These are phyloP conservation scores for Podospora sp. DNA, from an alignment of 495 filamentous ascomycete genomes.

Conservation along the genomic window DNA sequence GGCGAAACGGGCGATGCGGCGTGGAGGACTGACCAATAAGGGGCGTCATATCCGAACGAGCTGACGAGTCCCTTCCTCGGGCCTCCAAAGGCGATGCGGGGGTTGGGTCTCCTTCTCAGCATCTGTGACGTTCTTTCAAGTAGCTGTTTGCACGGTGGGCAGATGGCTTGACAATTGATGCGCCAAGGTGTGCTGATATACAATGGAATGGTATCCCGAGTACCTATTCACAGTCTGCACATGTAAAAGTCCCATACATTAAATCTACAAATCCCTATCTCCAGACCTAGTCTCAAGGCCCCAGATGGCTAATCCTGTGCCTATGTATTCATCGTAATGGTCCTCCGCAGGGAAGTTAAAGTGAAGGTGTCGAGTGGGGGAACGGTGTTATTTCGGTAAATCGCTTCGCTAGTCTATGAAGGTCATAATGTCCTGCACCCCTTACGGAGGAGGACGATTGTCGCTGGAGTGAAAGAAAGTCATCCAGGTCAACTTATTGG, in stretches of 20 bases:
- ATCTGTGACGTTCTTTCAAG: no score
- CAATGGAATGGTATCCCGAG: no score
- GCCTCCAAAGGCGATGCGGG: not conserved
- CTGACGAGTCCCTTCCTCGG: conserved; percentile 41
- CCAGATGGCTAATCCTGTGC: not conserved
- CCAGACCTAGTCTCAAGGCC: not conserved
- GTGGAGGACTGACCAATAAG: conserved; percentile 28
- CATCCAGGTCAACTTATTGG: not conserved
- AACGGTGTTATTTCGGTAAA: not conserved
- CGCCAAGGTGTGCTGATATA: no score
- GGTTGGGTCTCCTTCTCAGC: no score
- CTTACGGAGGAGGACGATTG: not conserved
- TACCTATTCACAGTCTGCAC: not conserved
- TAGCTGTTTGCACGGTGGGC: not conserved
- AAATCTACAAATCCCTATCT: not conserved
- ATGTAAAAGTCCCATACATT: not conserved
- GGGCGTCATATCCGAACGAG: conserved; percentile 23
- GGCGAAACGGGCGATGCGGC: not conserved
- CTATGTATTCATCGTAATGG: not conserved
- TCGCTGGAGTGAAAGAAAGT: not conserved
- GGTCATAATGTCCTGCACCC: not conserved
- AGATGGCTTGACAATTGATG: no score
- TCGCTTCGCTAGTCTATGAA: conserved; percentile 4
- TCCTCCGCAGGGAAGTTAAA: not conserved
- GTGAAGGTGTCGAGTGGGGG: not conserved